Conservation (phyloP, 495 filamentous ascomycete species). For the Hypoxylon trugodes region DNA sequence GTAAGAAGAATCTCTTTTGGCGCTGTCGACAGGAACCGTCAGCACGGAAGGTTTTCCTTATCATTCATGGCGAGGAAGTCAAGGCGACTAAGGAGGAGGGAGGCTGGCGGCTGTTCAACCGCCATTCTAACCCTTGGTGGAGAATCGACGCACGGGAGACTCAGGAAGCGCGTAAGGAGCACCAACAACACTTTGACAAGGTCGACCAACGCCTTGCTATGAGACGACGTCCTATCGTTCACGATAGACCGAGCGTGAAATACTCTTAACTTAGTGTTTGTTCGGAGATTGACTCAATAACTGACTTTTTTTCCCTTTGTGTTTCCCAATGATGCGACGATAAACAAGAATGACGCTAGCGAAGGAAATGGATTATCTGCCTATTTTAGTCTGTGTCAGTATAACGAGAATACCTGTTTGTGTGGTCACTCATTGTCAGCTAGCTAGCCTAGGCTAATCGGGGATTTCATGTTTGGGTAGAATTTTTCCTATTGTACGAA, state of each 20-base stretch:
- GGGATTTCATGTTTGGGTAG: background rate
- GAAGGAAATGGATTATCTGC: background rate
- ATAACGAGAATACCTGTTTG: background rate
- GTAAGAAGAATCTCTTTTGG: constrained; percentile 29
- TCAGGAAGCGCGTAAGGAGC: constrained; percentile 21
- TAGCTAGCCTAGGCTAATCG: background rate
- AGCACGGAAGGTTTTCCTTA: constrained; percentile 17
- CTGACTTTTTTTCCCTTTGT: background rate
- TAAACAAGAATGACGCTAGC: background rate
- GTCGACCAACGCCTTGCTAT: background rate
- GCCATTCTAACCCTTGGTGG: constrained; percentile 37
- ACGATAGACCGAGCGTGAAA: background rate
- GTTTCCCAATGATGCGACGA: background rate
- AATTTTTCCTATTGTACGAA: background rate
- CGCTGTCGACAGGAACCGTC: constrained; percentile 1
- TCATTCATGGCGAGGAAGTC: constrained; percentile 37
- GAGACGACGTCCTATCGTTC: background rate
- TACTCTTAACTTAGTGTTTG: background rate
- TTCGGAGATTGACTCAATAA: background rate
- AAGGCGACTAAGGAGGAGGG: constrained; percentile 31
- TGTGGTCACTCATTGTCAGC: background rate
- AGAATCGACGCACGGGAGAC: constrained; percentile 32
- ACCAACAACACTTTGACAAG: constrained; percentile 19
- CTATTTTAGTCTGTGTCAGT: background rate
- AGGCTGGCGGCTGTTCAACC: constrained; percentile 31